phyloP scores from a whole-genome alignment of 169 alveolate species.

The Besnoitia besnoiti region DNA sequence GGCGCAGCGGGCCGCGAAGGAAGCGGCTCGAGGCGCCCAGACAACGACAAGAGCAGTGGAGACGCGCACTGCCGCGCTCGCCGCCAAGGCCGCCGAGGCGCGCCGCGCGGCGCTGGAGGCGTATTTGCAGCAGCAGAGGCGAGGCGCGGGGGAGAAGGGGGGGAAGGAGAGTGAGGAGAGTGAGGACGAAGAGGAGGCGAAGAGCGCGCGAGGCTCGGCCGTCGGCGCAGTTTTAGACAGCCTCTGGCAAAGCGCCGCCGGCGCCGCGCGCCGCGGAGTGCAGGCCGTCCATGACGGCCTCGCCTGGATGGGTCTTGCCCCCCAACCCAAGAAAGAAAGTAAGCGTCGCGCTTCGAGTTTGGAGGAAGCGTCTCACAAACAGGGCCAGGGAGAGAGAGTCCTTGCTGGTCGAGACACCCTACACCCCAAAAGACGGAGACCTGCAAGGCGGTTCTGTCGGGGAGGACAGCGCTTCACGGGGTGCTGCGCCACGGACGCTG shows the following conservation, averaged over 20 bases:
- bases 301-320: neutral
- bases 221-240: neutral
- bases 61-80: neutral
- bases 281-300: neutral
- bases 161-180: no score
- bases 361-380: neutral
- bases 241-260: neutral
- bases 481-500: neutral
- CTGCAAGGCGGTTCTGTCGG: neutral
- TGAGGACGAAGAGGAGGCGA: neutral
- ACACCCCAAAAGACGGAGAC: no score
- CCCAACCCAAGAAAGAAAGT: neutral
- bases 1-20: neutral
- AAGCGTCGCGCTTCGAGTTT: no score
- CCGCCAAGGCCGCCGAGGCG: neutral
- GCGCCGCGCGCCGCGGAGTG: neutral
- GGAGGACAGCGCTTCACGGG: neutral
- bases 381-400: neutral
- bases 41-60: neutral
- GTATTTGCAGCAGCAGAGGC: neutral
- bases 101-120: neutral
- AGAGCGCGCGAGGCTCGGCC: neutral
- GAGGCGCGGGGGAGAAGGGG: neutral
- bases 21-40: neutral
- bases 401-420: neutral